Percentiles rank a stretch among this genome's conserved stretches.
Evolutionary conservation across 257 asterid species (phyloP).

Genomic region (Paraleonurus japonicus): DNA sequence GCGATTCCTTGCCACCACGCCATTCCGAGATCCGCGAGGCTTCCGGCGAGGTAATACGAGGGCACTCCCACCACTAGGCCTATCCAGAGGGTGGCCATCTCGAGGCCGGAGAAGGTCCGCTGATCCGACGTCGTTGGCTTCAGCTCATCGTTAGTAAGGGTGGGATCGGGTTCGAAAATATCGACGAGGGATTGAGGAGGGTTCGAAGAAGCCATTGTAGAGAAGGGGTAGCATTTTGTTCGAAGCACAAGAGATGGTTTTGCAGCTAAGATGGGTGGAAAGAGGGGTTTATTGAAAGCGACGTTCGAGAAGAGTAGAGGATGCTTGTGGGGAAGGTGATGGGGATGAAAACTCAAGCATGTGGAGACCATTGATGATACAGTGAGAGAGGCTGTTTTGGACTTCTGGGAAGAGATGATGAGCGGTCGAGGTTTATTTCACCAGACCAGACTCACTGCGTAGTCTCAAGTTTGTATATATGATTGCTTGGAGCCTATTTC

Average conservation of each 20-base stretch:
- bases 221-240: background rate
- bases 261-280: conserved; percentile 16
- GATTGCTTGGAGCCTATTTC: too few relatives aligned
- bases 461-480: too few relatives aligned
- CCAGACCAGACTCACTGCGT: too few relatives aligned
- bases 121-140: conserved; percentile 51
- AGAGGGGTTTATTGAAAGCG: conserved; percentile 10
- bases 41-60: conserved; percentile 84
- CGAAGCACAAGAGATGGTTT: conserved; percentile 5
- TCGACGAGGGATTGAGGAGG: conserved; percentile 15
- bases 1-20: conserved; percentile 99
- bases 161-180: conserved; percentile 48
- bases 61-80: conserved; percentile 93
- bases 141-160: conserved; percentile 77
- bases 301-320: conserved; percentile 21
- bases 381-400: conserved; percentile 12
- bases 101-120: conserved; percentile 64
- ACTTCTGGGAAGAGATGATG: background rate
- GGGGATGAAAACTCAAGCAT: conserved; percentile 45
- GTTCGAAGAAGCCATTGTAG: conserved; percentile 45
- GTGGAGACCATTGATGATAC: conserved; percentile 45
- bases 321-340: conserved; percentile 36
- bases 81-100: conserved; percentile 83
- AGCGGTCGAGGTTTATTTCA: too few relatives aligned
- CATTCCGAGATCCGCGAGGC: conserved; percentile 93